Evolutionary conservation across 495 filamentous ascomycete species (phyloP).

Genomic region (Astrothelium macrocarpum): DNA sequence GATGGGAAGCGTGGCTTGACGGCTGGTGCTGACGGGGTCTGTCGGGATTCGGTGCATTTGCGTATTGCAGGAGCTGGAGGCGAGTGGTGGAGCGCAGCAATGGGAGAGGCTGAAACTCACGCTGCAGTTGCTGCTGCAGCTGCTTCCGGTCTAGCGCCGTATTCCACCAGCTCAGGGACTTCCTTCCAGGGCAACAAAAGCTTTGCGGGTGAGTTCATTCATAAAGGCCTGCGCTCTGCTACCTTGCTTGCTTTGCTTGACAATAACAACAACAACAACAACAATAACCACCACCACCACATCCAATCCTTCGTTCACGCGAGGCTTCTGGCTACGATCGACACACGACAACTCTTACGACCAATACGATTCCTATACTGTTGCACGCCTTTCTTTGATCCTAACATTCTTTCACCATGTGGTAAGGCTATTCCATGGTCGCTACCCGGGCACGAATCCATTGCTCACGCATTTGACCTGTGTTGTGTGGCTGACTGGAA

Average conservation of each 20-base stretch:
- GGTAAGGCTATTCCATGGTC: neutral
- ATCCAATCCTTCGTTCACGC: neutral
- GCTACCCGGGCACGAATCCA: neutral
- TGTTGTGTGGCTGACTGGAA: neutral
- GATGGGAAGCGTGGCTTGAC: neutral
- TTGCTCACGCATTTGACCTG: neutral
- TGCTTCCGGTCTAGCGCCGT: neutral
- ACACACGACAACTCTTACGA: neutral
- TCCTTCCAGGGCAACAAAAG: neutral
- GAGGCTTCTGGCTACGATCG: neutral
- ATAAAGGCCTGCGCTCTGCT: neutral
- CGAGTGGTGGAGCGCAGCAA: neutral
- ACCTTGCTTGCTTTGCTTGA: no score
- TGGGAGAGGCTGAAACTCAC: conserved; percentile 3
- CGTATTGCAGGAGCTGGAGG: neutral
- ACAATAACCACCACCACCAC: no score
- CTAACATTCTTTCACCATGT: conserved; percentile 3
- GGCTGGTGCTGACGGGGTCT: neutral
- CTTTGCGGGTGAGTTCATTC: neutral
- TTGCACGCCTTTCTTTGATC: neutral
- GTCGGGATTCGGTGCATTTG: neutral
- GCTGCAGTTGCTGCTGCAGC: no score
- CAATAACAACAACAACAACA: no score
- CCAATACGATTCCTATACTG: neutral
- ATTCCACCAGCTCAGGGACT: neutral